Conservation (phyloP, 176 grass and related monocot species). For the Zoysia japonica region DNA sequence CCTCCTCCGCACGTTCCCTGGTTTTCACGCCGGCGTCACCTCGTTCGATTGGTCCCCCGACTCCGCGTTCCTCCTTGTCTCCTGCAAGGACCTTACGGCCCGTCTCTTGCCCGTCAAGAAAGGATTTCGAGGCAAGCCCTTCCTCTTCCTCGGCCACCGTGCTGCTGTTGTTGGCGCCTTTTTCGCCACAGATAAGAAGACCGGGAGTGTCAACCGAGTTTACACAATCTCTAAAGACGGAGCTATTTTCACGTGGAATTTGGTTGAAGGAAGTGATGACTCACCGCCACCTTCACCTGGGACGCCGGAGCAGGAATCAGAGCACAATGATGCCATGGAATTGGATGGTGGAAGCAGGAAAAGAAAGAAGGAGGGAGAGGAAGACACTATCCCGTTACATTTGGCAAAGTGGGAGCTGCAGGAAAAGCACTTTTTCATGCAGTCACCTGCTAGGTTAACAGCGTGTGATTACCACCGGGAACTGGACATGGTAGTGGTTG, state of each 20-base stretch:
- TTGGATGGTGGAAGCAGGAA: slow-evolving; percentile 52
- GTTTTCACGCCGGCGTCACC: slow-evolving; percentile 68
- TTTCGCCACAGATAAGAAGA: slow-evolving; percentile 74
- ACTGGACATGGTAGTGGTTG: slow-evolving; percentile 89
- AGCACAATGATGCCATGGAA: slow-evolving; percentile 42
- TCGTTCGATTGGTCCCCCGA: slow-evolving; percentile 91
- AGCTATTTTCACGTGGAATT: slow-evolving; percentile 85
- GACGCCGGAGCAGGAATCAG: slow-evolving; percentile 48
- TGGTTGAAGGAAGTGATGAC: slow-evolving; percentile 48
- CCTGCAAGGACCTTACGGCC: slow-evolving; percentile 82
- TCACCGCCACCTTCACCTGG: slow-evolving; percentile 55
- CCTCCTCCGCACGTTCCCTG: slow-evolving; percentile 76
- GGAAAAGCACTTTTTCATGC: slow-evolving; percentile 93
- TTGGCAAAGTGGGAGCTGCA: slow-evolving; percentile 62
- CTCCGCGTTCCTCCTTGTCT: slow-evolving; percentile 72
- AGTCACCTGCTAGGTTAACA: slow-evolving; percentile 71
- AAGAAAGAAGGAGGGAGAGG: slow-evolving; percentile 49
- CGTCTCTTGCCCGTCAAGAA: slow-evolving; percentile 65
- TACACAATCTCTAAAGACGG: slow-evolving; percentile 88
- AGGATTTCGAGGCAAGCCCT: slow-evolving; percentile 57
- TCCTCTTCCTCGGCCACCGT: slow-evolving; percentile 82
- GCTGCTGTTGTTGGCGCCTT: slow-evolving; percentile 63
- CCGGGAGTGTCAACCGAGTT: slow-evolving; percentile 48
- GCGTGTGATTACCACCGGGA: slow-evolving; percentile 87
- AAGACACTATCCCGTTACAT: slow-evolving; percentile 42